These are phyloP conservation scores for Inonotus hispidus DNA, from an alignment of 1,284 basidiomycete species.

Conservation along the genomic window DNA sequence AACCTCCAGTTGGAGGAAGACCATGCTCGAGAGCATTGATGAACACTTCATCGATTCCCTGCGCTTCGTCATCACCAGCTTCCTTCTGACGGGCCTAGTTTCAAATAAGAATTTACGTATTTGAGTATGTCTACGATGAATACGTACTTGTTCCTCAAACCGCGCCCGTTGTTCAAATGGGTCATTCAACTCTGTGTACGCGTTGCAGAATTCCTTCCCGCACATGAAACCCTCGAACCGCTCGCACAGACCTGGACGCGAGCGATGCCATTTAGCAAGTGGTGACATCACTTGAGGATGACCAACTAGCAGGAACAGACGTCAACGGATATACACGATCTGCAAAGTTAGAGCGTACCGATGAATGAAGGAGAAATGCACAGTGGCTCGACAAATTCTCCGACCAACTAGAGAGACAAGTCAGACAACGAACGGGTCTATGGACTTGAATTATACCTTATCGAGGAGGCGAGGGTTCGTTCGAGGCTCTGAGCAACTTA, in stretches of 20 bases:
- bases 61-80: conserved; percentile 95
- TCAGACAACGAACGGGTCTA: conserved; percentile 18
- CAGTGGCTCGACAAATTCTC: conserved; percentile 95
- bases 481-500: conserved; percentile 95
- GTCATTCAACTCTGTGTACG: conserved; percentile 98
- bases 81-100: conserved; percentile 83
- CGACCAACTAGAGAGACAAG: conserved; percentile 67
- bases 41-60: conserved; percentile 94
- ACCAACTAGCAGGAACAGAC: conserved; percentile 54
- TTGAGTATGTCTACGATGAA: conserved; percentile 4
- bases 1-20: conserved; percentile 94
- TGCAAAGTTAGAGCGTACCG: conserved; percentile 35
- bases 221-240: conserved; percentile 99
- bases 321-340: not conserved
- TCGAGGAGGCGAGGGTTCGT: conserved; percentile 95
- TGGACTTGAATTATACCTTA: conserved; percentile 51
- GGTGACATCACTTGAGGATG: conserved; percentile 99
- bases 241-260: conserved; percentile 91
- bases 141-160: conserved; percentile 85
- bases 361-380: conserved; percentile 98
- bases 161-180: conserved; percentile 94
- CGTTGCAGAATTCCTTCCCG: conserved; percentile 97
- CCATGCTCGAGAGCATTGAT: conserved; percentile 97
- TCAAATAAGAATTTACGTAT: not conserved
- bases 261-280: conserved; percentile 94